Base-by-base conservation (phyloP, 768 basidiomycete species). In the Kondoa malvinella region DNA sequence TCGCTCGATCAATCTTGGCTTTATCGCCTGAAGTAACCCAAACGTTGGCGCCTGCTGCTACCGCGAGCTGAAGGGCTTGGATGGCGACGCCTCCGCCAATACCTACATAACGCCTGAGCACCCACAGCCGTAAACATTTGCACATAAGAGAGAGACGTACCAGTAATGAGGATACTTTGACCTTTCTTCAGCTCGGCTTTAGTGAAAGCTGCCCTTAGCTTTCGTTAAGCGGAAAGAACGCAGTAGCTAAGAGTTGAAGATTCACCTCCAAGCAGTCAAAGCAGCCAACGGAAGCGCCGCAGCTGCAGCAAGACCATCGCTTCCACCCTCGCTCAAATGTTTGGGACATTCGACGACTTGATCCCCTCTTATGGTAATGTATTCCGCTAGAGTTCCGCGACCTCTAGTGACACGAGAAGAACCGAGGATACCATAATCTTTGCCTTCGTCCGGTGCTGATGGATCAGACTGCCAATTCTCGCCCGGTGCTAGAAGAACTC, bases 191-290 rank as follows among this genome's bases (percentile, higher is more conserved):
- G 84, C 2, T 80, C 76, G 0, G 83, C 88, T 70, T 89, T 84
- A 27, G 88, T 80, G 21, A 84, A 78, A 1, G 81, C 79, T 1
- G 86, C 87, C 74, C 88, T 88, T 70, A 12, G 1, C 56, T n/a
- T 3, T 50, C 3, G 33, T 31, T 14, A n/a, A 40, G 33, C 25
- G 16, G 31, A 21, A n/a, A n/a, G n/a, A n/a, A n/a, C n/a, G n/a
- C 3, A 60, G 14, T 60, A 25, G 58, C 30, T 17, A 34, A 8
- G 14, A 66, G 29, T 34, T 16, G 27, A 32, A 21, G 8, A 75
- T 79, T 57, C 14, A 89, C 89, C 89, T 84, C 86, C 87, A 92
- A 1, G 89, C 87, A 17, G 89, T 92, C 25, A 90, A 75, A 1
- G 84, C 87, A 0, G 80, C 88, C 1, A 88, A 73, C 0, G 89